Evolutionary conservation across 108 stramenopile species (phyloP), one percentile per base, ranked within the genome.

Genomic region (Licmophora abbreviata): DNA sequence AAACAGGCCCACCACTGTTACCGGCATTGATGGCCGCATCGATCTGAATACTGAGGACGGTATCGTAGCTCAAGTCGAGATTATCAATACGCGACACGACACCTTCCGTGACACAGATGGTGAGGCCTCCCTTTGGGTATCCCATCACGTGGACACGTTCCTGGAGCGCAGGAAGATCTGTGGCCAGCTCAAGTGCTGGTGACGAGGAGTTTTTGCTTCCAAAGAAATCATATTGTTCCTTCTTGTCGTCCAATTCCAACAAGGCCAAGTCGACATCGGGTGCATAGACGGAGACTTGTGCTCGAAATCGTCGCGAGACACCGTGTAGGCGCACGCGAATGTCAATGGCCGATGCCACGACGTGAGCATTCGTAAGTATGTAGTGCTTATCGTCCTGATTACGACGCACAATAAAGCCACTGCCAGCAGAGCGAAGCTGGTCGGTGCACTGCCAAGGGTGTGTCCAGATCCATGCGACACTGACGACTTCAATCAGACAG

Each of bases 1-100:
- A 55, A 0, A 74, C 78, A 8, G 83, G 83, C 2, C 83, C 83
- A 3, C 83, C 83, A 0, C 48, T 52, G 27, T 80, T 78, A 29
- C 83, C 83, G 17, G 73, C 51, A 53, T 84, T 84, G 36, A 84
- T 78, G 11, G 79, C 83, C n/a, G 79, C 79, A 52, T 84, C 83
- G 37, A 84, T 73, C 47, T 77, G 76, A 32, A 80, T 76, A 22
- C 74, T 72, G 32, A 84, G 43, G n/a, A n/a, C n/a, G n/a, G n/a
- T n/a, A n/a, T n/a, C n/a, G n/a, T n/a, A n/a, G n/a, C n/a, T n/a
- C n/a, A 79, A 42, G 7, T 66, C 31, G 24, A 51, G 58, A 1
- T 66, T 69, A 50, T 80, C 79, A 32, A 80, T 71, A 10, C 83
- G 74, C 22, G 74, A 76, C 0, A 84, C 83, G 12, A 84, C 83